Conservation (phyloP, 139 green algal genomes). For the Chlorella sp. region DNA sequence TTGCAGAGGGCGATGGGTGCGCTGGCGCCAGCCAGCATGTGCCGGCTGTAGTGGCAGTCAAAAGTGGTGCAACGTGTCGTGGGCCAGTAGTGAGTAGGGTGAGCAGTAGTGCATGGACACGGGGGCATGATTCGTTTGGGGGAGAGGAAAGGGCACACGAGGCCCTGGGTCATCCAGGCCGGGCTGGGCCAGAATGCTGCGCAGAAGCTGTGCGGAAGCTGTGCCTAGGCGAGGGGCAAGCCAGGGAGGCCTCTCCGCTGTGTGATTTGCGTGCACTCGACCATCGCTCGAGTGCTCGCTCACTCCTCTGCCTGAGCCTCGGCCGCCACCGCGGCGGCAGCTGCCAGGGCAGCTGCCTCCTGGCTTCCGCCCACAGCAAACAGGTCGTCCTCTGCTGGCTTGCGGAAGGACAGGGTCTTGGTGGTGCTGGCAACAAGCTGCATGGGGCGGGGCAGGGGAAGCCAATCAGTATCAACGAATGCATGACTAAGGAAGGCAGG, state of each 20-base stretch:
- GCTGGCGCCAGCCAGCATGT: no score
- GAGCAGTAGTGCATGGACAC: neutral
- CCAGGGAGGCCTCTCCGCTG: no score
- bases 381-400: constrained; percentile 45
- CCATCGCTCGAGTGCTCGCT: neutral
- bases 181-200: no score
- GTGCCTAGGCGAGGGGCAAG: no score
- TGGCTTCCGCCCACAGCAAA: neutral
- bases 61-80: no score
- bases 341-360: neutral
- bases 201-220: no score
- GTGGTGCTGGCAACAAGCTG: constrained; percentile 55
- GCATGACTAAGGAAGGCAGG: neutral
- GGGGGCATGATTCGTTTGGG: neutral
- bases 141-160: neutral
- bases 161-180: neutral
- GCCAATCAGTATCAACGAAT: no score
- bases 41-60: no score
- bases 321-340: neutral
- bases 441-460: neutral
- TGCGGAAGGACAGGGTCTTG: constrained; percentile 79
- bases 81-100: no score
- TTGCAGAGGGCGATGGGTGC: no score
- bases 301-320: neutral
- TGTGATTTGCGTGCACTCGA: no score